phyloP scores from a whole-genome alignment of 2,329 filamentous ascomycete species.

The Nemania sp. region DNA sequence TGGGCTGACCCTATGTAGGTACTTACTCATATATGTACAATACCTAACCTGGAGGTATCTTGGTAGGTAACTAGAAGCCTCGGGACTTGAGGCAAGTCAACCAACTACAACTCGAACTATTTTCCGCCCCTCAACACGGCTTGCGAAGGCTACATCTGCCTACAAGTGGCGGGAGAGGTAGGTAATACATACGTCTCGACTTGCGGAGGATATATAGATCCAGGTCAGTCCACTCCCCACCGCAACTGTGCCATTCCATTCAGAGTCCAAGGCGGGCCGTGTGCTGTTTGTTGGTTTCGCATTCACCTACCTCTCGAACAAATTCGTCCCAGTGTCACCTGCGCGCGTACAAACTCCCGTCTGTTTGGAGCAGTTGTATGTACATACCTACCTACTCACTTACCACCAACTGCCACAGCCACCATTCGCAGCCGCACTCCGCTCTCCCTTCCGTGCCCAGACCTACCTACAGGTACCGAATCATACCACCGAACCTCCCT shows the following conservation, averaged over 20 bases:
- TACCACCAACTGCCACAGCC: background rate
- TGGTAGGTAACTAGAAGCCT: too few species aligned
- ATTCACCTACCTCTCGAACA: background rate
- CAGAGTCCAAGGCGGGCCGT: background rate
- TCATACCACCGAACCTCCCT: background rate
- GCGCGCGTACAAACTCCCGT: background rate
- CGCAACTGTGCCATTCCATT: background rate
- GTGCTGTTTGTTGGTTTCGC: background rate
- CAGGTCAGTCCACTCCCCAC: background rate
- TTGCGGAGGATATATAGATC: conserved; percentile 7
- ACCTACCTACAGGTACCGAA: background rate
- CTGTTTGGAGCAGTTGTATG: background rate
- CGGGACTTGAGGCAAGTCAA: background rate
- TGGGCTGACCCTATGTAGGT: too few species aligned
- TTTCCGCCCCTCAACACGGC: background rate
- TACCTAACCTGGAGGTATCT: too few species aligned
- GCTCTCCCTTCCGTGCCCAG: background rate
- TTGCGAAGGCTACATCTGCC: conserved; percentile 36
- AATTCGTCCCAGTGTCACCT: too few species aligned
- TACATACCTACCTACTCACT: background rate
- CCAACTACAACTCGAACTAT: background rate
- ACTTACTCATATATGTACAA: too few species aligned
- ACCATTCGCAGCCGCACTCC: background rate
- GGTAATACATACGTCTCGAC: background rate
- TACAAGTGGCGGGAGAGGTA: conserved; percentile 35